Percentiles rank a stretch among this genome's conserved stretches.
phyloP scores from a whole-genome alignment of 257 asterid species.

The Apocynum venetum region DNA sequence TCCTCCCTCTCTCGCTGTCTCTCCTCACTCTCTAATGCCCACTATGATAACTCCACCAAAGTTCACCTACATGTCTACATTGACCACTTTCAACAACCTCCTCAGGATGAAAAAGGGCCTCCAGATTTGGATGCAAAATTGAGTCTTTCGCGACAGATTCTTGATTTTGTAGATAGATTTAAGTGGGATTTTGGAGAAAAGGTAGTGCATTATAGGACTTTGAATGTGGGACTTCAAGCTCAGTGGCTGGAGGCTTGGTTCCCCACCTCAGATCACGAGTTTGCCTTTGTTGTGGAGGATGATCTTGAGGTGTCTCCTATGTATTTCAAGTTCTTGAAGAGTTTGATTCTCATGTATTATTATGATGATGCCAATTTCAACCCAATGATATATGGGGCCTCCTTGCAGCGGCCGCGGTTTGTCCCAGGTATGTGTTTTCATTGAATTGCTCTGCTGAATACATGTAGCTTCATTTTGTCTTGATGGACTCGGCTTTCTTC shows the following conservation, averaged over 20 bases:
- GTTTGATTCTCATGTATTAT: slow-evolving; percentile 57
- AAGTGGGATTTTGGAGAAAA: slow-evolving; percentile 71
- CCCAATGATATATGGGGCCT: slow-evolving; percentile 71
- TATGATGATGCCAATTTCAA: slow-evolving; percentile 54
- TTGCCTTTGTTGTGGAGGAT: slow-evolving; percentile 92
- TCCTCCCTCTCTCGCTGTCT: slow-evolving; percentile 84
- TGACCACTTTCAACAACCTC: slow-evolving; percentile 55
- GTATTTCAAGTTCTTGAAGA: slow-evolving; percentile 72
- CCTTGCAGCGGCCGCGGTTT: slow-evolving; percentile 79
- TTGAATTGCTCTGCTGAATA: not conserved
- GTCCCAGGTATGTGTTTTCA: slow-evolving; percentile 55
- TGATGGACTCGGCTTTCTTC: not conserved
- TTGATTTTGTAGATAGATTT: slow-evolving; percentile 68
- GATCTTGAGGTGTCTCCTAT: slow-evolving; percentile 90
- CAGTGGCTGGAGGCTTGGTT: slow-evolving; percentile 80
- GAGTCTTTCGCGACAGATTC: slow-evolving; percentile 51
- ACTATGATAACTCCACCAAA: slow-evolving; percentile 51
- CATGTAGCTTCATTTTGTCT: not conserved
- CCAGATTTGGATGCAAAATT: slow-evolving; percentile 43
- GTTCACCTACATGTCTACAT: slow-evolving; percentile 75
- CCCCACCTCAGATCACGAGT: slow-evolving; percentile 64
- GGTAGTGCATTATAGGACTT: slow-evolving; percentile 53
- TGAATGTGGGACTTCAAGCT: slow-evolving; percentile 60
- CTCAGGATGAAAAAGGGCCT: slow-evolving; percentile 23
- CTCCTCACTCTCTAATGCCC: slow-evolving; percentile 64